Evolutionary conservation across 441 rosid genomes (phyloP), one percentile per base, ranked within the genome.

Genomic region (Bruguiera hainesii): DNA sequence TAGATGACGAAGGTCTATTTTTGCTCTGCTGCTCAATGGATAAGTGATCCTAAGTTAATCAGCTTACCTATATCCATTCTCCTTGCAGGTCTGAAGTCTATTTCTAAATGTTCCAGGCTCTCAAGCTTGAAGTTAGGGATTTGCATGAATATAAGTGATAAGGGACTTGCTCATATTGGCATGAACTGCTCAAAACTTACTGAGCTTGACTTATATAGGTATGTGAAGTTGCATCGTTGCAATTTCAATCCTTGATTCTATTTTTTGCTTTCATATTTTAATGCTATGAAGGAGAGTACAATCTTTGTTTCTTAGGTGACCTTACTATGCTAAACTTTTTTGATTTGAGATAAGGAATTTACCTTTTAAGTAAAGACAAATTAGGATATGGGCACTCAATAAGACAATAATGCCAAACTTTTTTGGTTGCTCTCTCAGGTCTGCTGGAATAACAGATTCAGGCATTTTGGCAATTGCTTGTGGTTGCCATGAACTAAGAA

Each of bases 161-260:
- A 75, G 63, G 98, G 98, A 71, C 83, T 90, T 37, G 72, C 84
- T 49, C 76, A 79, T 73, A 75, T 90, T 59, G 96, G 93, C 57
- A 75, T 56, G 79, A 58, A 79, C 65, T 90, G 96, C 78, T 66
- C 88, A 46, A 83, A 86, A 75, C 96, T 93, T 65, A 51, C 69
- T 39, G 98, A 93, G 81, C 94, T 93, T 55, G 98, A 90, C 76
- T 79, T 93, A 52, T 93, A 93, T 80, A 85, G 96, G 98, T 89
- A 67, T 69, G 74, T 23, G 30, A 55, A 55, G 16, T 55, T 20
- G 58, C 28, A 55, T 3, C 15, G 0, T 55, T 15, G 16, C 48
- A 31, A 31, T 66, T 39, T 30, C 52, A 31, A 30, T 19, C 67
- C 26, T 48, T 13, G 5, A 50, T 7, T 16, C 30, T 25, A 37